A percentile compares a stretch with the other conserved stretches of the same genome.
phyloP scores from a whole-genome alignment of 2,329 filamentous ascomycete species.

The Ophiocordyceps camponoti-leonardi region DNA sequence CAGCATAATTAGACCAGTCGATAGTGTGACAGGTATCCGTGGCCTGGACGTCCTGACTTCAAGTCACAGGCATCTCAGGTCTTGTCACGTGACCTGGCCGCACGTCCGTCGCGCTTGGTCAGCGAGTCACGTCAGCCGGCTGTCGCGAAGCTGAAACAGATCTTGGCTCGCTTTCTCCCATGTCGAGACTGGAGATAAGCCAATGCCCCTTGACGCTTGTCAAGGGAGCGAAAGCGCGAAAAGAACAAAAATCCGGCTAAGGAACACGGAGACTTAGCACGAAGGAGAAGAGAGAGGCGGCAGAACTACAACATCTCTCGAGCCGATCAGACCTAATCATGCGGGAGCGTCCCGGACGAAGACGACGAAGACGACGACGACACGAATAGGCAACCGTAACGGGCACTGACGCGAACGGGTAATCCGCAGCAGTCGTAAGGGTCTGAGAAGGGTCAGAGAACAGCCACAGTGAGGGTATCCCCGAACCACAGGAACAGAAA shows the following conservation, averaged over 20 bases:
- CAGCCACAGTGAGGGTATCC: not conserved
- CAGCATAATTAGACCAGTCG: not conserved
- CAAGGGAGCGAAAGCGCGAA: not conserved
- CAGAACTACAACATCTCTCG: not conserved
- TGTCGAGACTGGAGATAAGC: not conserved
- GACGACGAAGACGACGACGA: not conserved
- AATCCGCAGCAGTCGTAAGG: not conserved
- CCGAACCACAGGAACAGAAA: not conserved
- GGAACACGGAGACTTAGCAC: not conserved
- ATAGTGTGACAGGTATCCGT: not conserved
- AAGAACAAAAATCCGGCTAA: not conserved
- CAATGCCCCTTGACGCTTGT: not conserved
- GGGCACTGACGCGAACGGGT: not conserved
- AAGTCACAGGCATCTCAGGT: too few relatives aligned
- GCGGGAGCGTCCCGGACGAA: not conserved
- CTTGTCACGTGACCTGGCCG: not conserved
- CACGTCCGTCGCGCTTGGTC: not conserved
- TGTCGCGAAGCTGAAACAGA: not conserved
- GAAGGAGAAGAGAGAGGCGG: not conserved
- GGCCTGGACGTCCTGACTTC: not conserved
- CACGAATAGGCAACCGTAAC: not conserved
- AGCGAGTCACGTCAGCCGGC: not conserved
- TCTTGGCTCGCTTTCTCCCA: not conserved
- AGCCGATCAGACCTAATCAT: not conserved
- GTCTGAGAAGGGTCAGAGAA: not conserved